Conservation (phyloP, 2,329 filamentous ascomycete species). For the Chalaropsis ovoidea region DNA sequence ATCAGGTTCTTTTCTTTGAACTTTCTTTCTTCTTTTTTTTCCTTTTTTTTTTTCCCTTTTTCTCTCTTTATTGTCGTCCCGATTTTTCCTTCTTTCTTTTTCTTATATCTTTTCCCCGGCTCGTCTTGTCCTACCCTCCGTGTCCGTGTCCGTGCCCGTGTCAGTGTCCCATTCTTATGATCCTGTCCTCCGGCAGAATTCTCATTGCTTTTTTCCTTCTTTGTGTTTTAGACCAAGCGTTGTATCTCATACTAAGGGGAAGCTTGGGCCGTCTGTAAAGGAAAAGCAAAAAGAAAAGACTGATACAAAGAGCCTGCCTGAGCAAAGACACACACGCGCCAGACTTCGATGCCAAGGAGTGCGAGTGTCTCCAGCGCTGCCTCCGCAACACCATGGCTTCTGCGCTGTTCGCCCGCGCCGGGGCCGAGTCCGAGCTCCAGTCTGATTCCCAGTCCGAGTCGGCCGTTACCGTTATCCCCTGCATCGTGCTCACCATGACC, state of each 20-base stretch:
- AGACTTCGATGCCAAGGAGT: not conserved
- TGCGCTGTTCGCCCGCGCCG: not conserved
- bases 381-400: not conserved
- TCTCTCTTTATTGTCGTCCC: slow-evolving; percentile 9
- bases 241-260: slow-evolving; percentile 9
- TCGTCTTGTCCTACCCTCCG: not conserved
- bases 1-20: not conserved
- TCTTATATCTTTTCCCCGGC: not conserved
- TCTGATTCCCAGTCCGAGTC: slow-evolving; percentile 21
- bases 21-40: not conserved
- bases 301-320: not conserved
- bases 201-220: not conserved
- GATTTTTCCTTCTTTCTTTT: not conserved
- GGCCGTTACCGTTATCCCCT: slow-evolving; percentile 26
- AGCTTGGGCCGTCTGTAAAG: not conserved
- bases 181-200: slow-evolving; percentile 4
- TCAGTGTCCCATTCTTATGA: not conserved
- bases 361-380: not conserved
- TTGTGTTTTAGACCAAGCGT: slow-evolving; percentile 14
- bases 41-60: not conserved
- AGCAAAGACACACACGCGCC: no score
- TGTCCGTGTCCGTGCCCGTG: not conserved
- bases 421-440: slow-evolving; percentile 9
- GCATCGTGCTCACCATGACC: slow-evolving; percentile 25
- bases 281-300: not conserved